Conservation (phyloP, 768 basidiomycete species). For the Leucocoprinus birnbaumii region DNA sequence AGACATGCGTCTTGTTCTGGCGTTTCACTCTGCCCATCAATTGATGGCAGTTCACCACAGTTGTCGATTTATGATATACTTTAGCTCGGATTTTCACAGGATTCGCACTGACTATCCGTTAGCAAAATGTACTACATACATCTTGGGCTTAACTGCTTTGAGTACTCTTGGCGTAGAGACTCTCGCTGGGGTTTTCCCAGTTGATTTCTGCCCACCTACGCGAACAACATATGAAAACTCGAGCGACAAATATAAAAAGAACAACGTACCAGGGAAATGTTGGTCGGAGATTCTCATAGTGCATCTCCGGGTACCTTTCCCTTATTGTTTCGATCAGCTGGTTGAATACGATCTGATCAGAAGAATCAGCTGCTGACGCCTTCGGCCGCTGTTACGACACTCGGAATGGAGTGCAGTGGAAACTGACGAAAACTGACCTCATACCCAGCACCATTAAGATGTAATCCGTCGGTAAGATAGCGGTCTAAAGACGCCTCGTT, state of each 20-base stretch:
- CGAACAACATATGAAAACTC: neutral
- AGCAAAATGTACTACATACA: neutral
- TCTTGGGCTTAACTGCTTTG: neutral
- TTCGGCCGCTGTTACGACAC: neutral
- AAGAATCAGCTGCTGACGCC: slow-evolving; percentile 6
- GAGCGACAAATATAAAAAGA: neutral
- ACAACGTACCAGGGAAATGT: slow-evolving; percentile 60
- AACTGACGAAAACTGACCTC: slow-evolving; percentile 39
- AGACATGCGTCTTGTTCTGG: neutral
- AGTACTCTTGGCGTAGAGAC: slow-evolving; percentile 18
- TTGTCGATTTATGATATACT: neutral
- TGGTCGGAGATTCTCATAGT: slow-evolving; percentile 55
- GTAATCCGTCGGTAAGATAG: slow-evolving; percentile 75
- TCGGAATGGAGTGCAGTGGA: slow-evolving; percentile 3
- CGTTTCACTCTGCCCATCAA: slow-evolving; percentile 1
- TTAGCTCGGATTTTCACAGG: neutral
- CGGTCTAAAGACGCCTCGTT: slow-evolving; percentile 47
- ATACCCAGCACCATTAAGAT: slow-evolving; percentile 76
- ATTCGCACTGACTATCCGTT: neutral
- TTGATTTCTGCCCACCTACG: slow-evolving; percentile 37
- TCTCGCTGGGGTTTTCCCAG: slow-evolving; percentile 22
- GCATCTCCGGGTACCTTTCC: slow-evolving; percentile 61
- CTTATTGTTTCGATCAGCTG: slow-evolving; percentile 55
- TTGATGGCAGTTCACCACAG: neutral
- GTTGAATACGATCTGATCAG: slow-evolving; percentile 61